phyloP scores from a whole-genome alignment of 202 grass and related monocot genomes.

The Zoysia matrella region DNA sequence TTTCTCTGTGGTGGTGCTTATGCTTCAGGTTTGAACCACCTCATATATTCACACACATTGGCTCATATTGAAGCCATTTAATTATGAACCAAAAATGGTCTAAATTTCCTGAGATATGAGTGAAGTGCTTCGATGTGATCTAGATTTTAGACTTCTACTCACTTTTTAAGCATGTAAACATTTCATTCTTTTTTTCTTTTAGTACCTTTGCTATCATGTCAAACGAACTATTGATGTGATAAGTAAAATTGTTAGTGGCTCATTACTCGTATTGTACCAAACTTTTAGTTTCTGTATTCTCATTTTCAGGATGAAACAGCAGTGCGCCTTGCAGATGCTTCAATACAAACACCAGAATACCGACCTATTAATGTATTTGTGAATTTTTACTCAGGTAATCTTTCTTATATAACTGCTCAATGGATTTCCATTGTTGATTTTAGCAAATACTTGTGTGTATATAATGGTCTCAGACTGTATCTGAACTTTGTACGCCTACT shows the following conservation, averaged over 20 bases:
- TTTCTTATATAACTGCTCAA: constrained; percentile 1
- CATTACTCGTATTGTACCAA: not conserved
- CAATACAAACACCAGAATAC: constrained; percentile 79
- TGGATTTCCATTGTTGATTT: not conserved
- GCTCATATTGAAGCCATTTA: constrained; percentile 4
- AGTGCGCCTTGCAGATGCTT: constrained; percentile 65
- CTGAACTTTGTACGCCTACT: constrained; percentile 1
- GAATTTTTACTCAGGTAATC: constrained; percentile 87
- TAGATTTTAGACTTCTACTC: not conserved
- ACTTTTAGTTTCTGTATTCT: not conserved
- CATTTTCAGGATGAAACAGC: constrained; percentile 84
- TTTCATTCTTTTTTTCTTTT: not conserved
- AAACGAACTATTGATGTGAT: not conserved
- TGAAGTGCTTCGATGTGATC: constrained; percentile 12
- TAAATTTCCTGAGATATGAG: not conserved
- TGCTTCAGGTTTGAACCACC: constrained; percentile 80
- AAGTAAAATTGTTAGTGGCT: not conserved
- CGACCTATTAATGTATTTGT: constrained; percentile 90
- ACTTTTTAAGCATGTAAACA: not conserved
- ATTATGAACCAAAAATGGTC: not conserved
- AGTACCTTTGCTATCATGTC: not conserved
- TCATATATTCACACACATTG: constrained; percentile 22
- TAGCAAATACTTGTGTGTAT: not conserved
- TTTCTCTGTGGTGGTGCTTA: constrained; percentile 82
- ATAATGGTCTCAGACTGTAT: not conserved